These are phyloP conservation scores for Backusella australiensis DNA, from an alignment of 192 early-diverging fungal species.

Conservation along the genomic window DNA sequence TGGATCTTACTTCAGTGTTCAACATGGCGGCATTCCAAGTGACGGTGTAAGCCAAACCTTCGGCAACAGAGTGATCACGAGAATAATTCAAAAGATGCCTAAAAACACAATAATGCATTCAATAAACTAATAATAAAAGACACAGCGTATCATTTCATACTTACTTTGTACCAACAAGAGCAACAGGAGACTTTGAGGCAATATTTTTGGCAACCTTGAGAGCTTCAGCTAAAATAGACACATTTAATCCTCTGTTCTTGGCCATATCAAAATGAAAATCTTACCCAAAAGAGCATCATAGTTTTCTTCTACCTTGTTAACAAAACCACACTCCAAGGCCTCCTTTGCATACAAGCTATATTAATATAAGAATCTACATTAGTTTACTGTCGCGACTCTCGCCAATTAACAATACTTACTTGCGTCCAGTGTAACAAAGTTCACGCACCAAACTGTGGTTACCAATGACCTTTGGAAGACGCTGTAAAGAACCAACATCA, in stretches of 20 bases:
- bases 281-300: constrained; percentile 50
- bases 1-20: constrained; percentile 58
- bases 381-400: neutral
- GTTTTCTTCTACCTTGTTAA: constrained; percentile 48
- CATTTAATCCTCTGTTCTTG: neutral
- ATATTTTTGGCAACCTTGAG: constrained; percentile 70
- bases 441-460: constrained; percentile 92
- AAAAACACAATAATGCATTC: neutral
- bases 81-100: constrained; percentile 84
- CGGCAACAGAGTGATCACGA: constrained; percentile 87
- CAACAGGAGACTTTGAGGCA: constrained; percentile 89
- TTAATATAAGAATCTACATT: neutral
- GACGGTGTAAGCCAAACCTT: constrained; percentile 84
- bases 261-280: neutral
- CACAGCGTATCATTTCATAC: neutral
- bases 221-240: constrained; percentile 48
- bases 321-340: constrained; percentile 57
- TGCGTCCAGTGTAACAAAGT: constrained; percentile 81
- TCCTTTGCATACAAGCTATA: constrained; percentile 54
- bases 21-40: constrained; percentile 89
- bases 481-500: constrained; percentile 90
- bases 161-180: constrained; percentile 82
- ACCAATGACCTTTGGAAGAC: constrained; percentile 91
- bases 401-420: constrained; percentile 29
- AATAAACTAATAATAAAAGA: neutral